Evolutionary conservation across 371 early-diverging fungal species (phyloP), one percentile per base, ranked within the genome.

Genomic region (Umbelopsis sp.): DNA sequence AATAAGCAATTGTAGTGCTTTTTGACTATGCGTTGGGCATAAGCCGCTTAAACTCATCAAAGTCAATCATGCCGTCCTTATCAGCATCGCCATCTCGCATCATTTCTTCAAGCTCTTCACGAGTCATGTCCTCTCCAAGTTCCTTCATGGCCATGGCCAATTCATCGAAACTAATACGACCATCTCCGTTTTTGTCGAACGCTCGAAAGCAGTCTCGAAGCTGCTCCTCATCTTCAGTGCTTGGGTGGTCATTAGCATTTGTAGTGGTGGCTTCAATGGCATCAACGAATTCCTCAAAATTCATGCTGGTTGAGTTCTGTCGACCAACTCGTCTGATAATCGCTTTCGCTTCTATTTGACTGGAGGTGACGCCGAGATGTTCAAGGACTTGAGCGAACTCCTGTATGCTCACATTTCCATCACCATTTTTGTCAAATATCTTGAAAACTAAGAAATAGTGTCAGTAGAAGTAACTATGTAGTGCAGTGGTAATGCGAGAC

Each of bases 81-180:
- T 93, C 91, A n/a, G 78, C 77, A 73, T 93, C 94, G 5, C 90
- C 93, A 70, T 89, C 89, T 22, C 84, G 81, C 72, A 94, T 93
- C 94, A 94, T 93, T 70, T 92, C 94, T 65, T 86, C 88, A 24
- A 95, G 70, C 67, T 93, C 93, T 68, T 91, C 85, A 37, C 88
- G 86, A 11, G 85, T 90, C 63, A 94, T 69, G 37, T 80, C 76
- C 50, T 91, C 89, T 12, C 90, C 91, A 4, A 93, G 76, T 66
- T 88, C 88, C 24, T 76, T 70, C 41, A 93, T 89, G 20, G 93
- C 89, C 11, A 90, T 76, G 70, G 88, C 85, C 35, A 94, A 72
- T 63, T 94, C 92, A 63, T 87, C 82, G 44, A 89, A 79, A 6
- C 87, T 83, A 38, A 94, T 93, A 14, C 78, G 77, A 8, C 92